phyloP scores from a whole-genome alignment of 208 protist species.

The Acanthamoeba divionensis region DNA sequence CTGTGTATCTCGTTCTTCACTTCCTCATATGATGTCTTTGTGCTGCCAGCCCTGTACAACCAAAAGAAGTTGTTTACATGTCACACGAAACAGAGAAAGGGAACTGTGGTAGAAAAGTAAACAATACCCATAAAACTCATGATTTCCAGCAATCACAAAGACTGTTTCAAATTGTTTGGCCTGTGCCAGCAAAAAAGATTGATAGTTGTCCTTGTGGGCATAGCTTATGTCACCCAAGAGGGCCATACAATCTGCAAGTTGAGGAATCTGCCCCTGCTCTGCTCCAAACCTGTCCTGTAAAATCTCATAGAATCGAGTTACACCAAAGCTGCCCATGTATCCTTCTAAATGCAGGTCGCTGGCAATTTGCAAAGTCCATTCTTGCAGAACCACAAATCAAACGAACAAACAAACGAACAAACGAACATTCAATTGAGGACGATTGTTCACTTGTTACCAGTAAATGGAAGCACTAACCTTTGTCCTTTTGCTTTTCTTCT shows the following conservation, averaged over 20 bases:
- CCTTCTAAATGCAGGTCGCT: conserved; percentile 11
- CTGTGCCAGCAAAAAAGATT: not conserved
- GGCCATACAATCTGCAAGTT: not conserved
- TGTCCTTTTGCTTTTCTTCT: too few relatives aligned
- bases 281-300: not conserved
- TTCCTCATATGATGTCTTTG: not conserved
- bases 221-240: not conserved
- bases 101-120: too few relatives aligned
- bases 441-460: too few relatives aligned
- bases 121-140: conserved; percentile 38
- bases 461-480: too few relatives aligned
- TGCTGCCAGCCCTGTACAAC: not conserved
- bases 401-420: too few relatives aligned
- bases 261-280: not conserved
- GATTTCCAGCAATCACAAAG: conserved; percentile 37
- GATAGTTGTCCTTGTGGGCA: not conserved
- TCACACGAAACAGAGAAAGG: too few relatives aligned
- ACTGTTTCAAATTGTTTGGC: not conserved
- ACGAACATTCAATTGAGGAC: too few relatives aligned
- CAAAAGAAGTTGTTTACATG: not conserved
- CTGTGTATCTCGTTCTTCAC: not conserved
- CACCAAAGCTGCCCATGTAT: not conserved
- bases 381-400: too few relatives aligned
- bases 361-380: not conserved
- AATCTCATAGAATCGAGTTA: not conserved